Evolutionary conservation across 108 stramenopile genomes (phyloP), one percentile per base, ranked within the genome.

Genomic region (Nitzschia palea): DNA sequence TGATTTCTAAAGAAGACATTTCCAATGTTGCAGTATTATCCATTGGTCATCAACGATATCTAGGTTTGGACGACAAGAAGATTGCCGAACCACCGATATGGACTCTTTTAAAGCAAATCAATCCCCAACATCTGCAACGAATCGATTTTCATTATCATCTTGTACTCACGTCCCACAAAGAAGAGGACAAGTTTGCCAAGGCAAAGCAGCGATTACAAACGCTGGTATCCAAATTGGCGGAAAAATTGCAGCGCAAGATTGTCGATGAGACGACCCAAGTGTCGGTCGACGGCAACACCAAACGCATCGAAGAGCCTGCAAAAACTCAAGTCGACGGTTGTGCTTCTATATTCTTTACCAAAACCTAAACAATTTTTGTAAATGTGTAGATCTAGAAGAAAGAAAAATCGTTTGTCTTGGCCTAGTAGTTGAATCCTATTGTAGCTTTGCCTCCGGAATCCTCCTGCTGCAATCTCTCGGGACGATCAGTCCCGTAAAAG

Each of bases 341-440:
- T 40, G 37, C 37, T 12, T 40, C 37, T 10, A 40, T 40, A 40
- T 12, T 40, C 37, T 40, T 40, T 40, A n/a, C n/a, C n/a, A n/a
- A n/a, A n/a, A n/a, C n/a, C n/a, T n/a, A n/a, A n/a, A n/a, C n/a
- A n/a, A n/a, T n/a, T n/a, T n/a, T n/a, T n/a, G n/a, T n/a, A n/a
- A n/a, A n/a, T n/a, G n/a, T n/a, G n/a, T n/a, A n/a, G n/a, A n/a
- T n/a, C n/a, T n/a, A n/a, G n/a, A n/a, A n/a, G n/a, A n/a, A n/a
- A n/a, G n/a, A n/a, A n/a, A n/a, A n/a, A n/a, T n/a, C n/a, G n/a
- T n/a, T n/a, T n/a, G n/a, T n/a, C n/a, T n/a, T n/a, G n/a, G n/a
- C n/a, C 50, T 59, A 75, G 31, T 77, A 77, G 40, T 33, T 45
- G 51, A 77, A 77, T 14, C 76, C 76, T 4, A 77, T 48, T 4